A percentile compares a stretch with the other conserved stretches of the same genome.
These are phyloP conservation scores for Podaxis carcinomalis DNA, from an alignment of 768 basidiomycete species.

Conservation along the genomic window DNA sequence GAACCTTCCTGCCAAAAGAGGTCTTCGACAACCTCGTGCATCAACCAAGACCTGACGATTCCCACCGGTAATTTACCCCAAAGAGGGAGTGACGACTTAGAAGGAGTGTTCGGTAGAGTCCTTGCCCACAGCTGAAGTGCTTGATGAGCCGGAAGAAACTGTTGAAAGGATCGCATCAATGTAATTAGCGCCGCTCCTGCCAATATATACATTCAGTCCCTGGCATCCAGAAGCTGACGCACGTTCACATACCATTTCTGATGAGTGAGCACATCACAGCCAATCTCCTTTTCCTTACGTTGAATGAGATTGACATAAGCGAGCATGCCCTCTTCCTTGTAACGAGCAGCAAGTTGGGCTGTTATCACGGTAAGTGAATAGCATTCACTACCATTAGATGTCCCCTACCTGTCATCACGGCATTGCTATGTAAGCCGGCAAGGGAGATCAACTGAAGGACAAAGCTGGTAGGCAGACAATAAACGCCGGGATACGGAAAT, in stretches of 20 bases:
- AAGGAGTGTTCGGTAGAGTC: constrained; percentile 91
- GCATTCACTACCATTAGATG: not conserved
- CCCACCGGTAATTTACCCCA: not conserved
- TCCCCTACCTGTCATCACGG: constrained; percentile 63
- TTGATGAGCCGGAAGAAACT: constrained; percentile 84
- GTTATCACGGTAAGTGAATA: constrained; percentile 9
- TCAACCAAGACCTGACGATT: not conserved
- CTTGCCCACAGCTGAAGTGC: constrained; percentile 76
- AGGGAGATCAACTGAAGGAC: constrained; percentile 87
- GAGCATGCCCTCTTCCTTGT: constrained; percentile 87
- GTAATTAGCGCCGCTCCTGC: constrained; percentile 88
- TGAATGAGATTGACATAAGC: constrained; percentile 90
- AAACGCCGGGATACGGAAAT: not conserved
- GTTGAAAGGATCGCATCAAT: constrained; percentile 82
- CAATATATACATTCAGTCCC: constrained; percentile 5
- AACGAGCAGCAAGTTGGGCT: constrained; percentile 78
- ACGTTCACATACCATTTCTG: constrained; percentile 73
- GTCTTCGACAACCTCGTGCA: not conserved
- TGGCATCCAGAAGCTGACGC: constrained; percentile 6
- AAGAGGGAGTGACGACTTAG: constrained; percentile 24
- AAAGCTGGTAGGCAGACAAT: constrained; percentile 45
- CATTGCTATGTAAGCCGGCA: constrained; percentile 85
- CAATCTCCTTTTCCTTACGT: constrained; percentile 82
- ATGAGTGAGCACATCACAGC: constrained; percentile 87
- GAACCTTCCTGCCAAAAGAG: not conserved